Percentiles rank a stretch among this genome's conserved stretches.
Conservation (phyloP, 306 rosid species). For the Cucumis melo region DNA sequence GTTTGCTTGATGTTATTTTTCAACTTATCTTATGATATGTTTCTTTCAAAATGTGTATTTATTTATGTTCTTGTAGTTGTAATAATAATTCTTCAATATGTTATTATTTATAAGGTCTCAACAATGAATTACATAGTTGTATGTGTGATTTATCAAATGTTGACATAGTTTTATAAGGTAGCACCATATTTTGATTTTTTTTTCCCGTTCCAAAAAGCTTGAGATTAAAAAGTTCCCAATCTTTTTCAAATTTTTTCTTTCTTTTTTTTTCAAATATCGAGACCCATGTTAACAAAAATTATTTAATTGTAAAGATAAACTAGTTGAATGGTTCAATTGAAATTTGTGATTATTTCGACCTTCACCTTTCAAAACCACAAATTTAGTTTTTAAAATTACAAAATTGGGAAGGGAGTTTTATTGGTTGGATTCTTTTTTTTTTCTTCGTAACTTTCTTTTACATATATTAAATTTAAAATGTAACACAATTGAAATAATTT, state of each 20-base stretch:
- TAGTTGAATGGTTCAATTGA: no score
- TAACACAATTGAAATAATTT: no score
- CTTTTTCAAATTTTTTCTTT: no score
- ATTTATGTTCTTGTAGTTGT: background rate
- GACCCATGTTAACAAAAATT: background rate
- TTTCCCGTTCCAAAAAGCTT: background rate
- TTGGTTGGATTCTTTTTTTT: no score
- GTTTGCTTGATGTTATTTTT: background rate
- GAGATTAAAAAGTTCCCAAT: background rate
- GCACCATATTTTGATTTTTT: background rate
- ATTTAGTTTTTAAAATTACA: no score
- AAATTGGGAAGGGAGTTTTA: no score
- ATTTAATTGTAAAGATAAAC: background rate
- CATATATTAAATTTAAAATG: no score
- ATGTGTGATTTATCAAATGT: no score
- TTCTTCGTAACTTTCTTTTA: no score
- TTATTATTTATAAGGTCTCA: background rate
- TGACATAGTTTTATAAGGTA: background rate
- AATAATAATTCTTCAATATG: background rate
- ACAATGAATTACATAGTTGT: background rate
- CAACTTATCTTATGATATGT: background rate
- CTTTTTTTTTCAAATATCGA: no score
- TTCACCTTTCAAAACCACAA: no score
- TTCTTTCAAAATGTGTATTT: background rate
- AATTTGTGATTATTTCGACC: no score